Percentiles rank a stretch among this genome's conserved stretches.
These are phyloP conservation scores for Zymoseptoria passerinii DNA, from an alignment of 2,329 filamentous ascomycete species.

Conservation along the genomic window DNA sequence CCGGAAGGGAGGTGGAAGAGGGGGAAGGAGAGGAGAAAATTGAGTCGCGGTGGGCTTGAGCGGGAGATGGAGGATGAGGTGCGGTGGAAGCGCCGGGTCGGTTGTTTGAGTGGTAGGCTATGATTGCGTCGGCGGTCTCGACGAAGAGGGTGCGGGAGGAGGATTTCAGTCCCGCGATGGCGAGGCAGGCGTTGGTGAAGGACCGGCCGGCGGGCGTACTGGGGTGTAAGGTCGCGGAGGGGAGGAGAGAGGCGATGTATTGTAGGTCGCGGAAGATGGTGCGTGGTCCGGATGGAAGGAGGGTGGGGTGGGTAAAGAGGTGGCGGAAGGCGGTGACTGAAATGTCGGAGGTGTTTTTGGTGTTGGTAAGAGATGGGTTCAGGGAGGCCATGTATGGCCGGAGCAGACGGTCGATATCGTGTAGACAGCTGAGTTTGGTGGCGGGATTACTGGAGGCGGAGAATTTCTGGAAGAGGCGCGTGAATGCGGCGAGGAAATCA, in stretches of 20 bases:
- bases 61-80: conserved; percentile 15
- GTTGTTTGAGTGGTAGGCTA: conserved; percentile 60
- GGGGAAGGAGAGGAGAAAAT: conserved; percentile 23
- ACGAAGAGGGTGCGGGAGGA: conserved; percentile 80
- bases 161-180: conserved; percentile 78
- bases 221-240: conserved; percentile 49
- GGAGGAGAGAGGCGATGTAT: conserved; percentile 53
- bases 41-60: conserved; percentile 28
- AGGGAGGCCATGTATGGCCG: conserved; percentile 16
- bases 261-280: conserved; percentile 44
- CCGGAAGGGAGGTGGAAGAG: conserved; percentile 16
- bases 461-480: conserved; percentile 73
- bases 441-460: conserved; percentile 83
- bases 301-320: conserved; percentile 38
- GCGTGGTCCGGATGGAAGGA: conserved; percentile 32
- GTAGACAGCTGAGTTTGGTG: conserved; percentile 72
- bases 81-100: conserved; percentile 34
- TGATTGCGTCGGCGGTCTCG: conserved; percentile 62
- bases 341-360: conserved; percentile 1
- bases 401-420: conserved; percentile 68
- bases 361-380: not conserved
- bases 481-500: conserved; percentile 66
- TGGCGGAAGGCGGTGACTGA: conserved; percentile 16
- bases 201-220: conserved; percentile 57
- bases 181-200: conserved; percentile 83